phyloP scores from a whole-genome alignment of 495 filamentous ascomycete genomes.

The Paragyromitra xinjiangensis region DNA sequence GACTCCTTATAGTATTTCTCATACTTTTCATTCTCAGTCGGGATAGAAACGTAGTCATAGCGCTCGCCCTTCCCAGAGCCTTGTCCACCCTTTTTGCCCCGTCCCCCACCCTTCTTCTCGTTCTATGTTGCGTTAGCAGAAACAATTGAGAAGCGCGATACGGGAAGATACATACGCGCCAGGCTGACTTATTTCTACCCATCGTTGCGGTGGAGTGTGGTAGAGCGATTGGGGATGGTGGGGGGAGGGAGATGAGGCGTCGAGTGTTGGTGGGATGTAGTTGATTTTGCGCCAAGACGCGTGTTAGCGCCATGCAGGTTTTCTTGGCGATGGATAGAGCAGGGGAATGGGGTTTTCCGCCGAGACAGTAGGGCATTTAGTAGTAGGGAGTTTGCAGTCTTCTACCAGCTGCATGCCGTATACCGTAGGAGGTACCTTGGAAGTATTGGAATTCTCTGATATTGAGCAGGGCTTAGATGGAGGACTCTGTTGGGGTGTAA shows the following conservation, averaged over 20 bases:
- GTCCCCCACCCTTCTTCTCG: constrained; percentile 31
- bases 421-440: too few species aligned
- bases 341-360: neutral
- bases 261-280: constrained; percentile 36
- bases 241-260: neutral
- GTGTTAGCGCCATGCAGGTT: neutral
- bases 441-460: too few species aligned
- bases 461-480: too few species aligned
- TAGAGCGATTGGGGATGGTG: constrained; percentile 11
- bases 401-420: too few species aligned
- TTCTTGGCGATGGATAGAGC: neutral
- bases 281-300: constrained; percentile 37
- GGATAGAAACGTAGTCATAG: constrained; percentile 50
- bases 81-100: constrained; percentile 35
- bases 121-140: constrained; percentile 17
- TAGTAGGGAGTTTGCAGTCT: too few species aligned
- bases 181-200: constrained; percentile 38
- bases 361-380: neutral
- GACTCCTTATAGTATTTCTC: constrained; percentile 84
- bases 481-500: too few species aligned
- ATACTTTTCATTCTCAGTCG: constrained; percentile 72
- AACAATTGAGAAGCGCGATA: constrained; percentile 57
- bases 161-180: constrained; percentile 57
- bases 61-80: constrained; percentile 51
- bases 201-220: neutral